These are phyloP conservation scores for Myriangium duriaei DNA, from an alignment of 2,329 filamentous ascomycete species.

Conservation along the genomic window DNA sequence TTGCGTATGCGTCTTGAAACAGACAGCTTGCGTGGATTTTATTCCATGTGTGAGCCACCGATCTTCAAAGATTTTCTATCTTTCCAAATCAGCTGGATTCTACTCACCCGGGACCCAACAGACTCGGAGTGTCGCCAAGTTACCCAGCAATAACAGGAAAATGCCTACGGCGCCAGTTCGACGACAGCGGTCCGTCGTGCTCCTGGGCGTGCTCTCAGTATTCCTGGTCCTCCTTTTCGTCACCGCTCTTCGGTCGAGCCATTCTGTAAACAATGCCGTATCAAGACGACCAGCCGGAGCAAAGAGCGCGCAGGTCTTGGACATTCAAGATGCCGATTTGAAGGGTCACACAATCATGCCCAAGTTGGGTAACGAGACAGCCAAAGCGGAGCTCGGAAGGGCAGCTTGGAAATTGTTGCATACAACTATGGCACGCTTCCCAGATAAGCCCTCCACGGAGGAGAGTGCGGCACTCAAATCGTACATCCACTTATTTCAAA, in stretches of 20 bases:
- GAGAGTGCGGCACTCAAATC: constrained; percentile 47
- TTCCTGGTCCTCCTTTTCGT: constrained; percentile 6
- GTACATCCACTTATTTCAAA: constrained; percentile 52
- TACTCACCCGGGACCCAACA: too few species aligned
- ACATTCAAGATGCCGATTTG: constrained; percentile 28
- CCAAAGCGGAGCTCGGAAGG: constrained; percentile 58
- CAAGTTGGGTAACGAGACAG: constrained; percentile 70
- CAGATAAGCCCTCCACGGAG: constrained; percentile 48
- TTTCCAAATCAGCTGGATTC: too few species aligned
- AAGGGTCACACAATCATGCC: constrained; percentile 62
- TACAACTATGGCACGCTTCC: constrained; percentile 54
- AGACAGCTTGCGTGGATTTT: too few species aligned
- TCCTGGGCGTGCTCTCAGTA: constrained; percentile 5
- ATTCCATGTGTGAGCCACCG: too few species aligned
- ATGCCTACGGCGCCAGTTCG: constrained; percentile 1
- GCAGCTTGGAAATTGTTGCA: constrained; percentile 56
- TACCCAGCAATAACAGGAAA: too few species aligned
- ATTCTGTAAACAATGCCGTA: constrained; percentile 1
- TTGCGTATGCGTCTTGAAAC: too few species aligned
- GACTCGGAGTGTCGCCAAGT: too few species aligned
- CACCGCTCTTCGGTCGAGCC: constrained; percentile 2
- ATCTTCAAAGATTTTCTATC: too few species aligned
- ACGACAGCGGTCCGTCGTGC: constrained; percentile 2
- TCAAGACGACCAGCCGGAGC: constrained; percentile 12
- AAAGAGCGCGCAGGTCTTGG: constrained; percentile 14